phyloP scores from a whole-genome alignment of 495 filamentous ascomycete genomes.

The Paragyromitra xinjiangensis region DNA sequence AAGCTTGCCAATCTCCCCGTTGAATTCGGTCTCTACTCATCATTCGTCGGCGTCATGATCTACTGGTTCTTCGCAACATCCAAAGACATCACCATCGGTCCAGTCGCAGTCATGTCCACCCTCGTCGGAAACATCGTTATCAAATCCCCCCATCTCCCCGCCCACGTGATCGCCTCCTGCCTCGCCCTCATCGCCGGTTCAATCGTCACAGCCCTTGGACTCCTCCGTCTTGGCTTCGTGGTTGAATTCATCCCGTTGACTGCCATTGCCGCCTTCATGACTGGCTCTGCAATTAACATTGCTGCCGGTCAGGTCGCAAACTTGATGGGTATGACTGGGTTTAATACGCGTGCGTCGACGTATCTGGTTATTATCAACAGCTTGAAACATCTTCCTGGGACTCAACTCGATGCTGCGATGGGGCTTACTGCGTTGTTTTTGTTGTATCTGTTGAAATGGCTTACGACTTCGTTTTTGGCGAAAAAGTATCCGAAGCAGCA shows the following conservation, averaged over 20 bases:
- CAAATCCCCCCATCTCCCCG: constrained; percentile 69
- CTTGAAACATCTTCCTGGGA: constrained; percentile 74
- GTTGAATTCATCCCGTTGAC: constrained; percentile 95
- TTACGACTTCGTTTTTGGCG: constrained; percentile 69
- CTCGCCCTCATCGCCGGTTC: constrained; percentile 81
- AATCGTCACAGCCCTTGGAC: constrained; percentile 83
- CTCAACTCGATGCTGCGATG: constrained; percentile 84
- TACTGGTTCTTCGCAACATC: constrained; percentile 99
- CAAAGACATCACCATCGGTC: constrained; percentile 99
- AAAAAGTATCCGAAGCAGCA: constrained; percentile 73
- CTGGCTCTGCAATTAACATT: constrained; percentile 93
- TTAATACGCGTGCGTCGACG: constrained; percentile 78
- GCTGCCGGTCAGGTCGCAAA: constrained; percentile 83
- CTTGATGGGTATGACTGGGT: constrained; percentile 80
- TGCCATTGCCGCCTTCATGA: constrained; percentile 97
- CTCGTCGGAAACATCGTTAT: constrained; percentile 81
- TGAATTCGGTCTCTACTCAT: constrained; percentile 92
- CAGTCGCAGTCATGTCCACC: constrained; percentile 95
- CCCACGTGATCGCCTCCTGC: constrained; percentile 73
- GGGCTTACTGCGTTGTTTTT: constrained; percentile 82
- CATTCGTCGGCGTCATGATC: constrained; percentile 94
- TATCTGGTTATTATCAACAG: constrained; percentile 89
- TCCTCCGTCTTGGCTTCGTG: constrained; percentile 85
- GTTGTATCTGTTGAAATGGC: constrained; percentile 81
- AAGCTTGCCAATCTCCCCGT: constrained; percentile 77